Conservation (phyloP, 768 basidiomycete genomes). For the Pisolithus tinctorius region DNA sequence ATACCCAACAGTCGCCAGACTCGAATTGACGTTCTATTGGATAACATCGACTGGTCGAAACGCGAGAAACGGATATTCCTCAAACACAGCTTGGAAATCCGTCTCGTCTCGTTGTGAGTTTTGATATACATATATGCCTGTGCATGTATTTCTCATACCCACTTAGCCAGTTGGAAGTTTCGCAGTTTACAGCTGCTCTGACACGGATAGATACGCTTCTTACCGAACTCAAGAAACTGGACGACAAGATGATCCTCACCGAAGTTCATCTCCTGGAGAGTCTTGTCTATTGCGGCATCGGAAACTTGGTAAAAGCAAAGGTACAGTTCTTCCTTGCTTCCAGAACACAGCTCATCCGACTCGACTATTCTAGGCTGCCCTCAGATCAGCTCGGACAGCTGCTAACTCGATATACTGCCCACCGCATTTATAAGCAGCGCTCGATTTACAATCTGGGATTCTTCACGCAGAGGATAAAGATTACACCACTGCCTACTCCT, state of each 20-base stretch:
- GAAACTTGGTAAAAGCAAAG: slow-evolving; percentile 88
- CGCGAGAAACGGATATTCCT: slow-evolving; percentile 91
- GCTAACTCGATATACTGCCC: slow-evolving; percentile 95
- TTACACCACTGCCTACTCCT: slow-evolving; percentile 94
- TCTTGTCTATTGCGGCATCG: slow-evolving; percentile 81
- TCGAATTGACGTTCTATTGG: slow-evolving; percentile 81
- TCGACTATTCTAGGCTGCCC: slow-evolving; percentile 50
- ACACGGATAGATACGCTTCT: slow-evolving; percentile 80
- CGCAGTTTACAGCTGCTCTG: slow-evolving; percentile 73
- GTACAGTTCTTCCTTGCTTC: slow-evolving; percentile 30
- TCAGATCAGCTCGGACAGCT: slow-evolving; percentile 87
- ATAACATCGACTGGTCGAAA: slow-evolving; percentile 92
- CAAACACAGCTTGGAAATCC: slow-evolving; percentile 88
- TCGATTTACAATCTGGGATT: slow-evolving; percentile 70
- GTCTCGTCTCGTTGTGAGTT: slow-evolving; percentile 67
- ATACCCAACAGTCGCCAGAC: slow-evolving; percentile 69
- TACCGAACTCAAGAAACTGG: slow-evolving; percentile 84
- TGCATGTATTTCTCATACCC: slow-evolving; percentile 1
- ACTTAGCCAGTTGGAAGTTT: slow-evolving; percentile 63
- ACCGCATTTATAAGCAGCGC: slow-evolving; percentile 52
- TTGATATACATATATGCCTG: background rate
- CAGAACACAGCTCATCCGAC: background rate
- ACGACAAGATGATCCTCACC: slow-evolving; percentile 97
- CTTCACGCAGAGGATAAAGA: slow-evolving; percentile 97
- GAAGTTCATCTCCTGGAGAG: slow-evolving; percentile 95